These are phyloP conservation scores for Pythium apleroticum DNA, from an alignment of 352 stramenopile species.

Conservation along the genomic window DNA sequence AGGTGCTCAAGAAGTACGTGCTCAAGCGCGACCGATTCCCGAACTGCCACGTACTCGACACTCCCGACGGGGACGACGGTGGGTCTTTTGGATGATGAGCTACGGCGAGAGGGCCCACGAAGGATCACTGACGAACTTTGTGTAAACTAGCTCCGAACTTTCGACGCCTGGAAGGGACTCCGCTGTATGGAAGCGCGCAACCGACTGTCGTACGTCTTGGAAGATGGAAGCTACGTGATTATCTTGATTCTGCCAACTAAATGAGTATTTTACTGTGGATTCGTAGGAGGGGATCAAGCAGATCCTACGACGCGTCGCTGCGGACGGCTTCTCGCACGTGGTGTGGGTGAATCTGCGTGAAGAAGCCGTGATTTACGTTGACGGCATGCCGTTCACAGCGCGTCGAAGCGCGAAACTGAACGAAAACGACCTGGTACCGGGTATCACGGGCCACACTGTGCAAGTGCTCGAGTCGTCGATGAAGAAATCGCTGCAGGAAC, in stretches of 20 bases:
- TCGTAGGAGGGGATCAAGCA: constrained; percentile 65
- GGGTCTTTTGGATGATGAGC: background rate
- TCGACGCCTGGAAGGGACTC: constrained; percentile 58
- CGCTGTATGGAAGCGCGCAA: constrained; percentile 74
- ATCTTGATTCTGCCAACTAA: no score
- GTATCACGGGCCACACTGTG: constrained; percentile 80
- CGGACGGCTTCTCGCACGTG: constrained; percentile 76
- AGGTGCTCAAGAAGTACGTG: constrained; percentile 82
- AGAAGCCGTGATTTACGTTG: constrained; percentile 84
- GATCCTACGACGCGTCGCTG: constrained; percentile 63
- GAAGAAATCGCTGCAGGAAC: constrained; percentile 76
- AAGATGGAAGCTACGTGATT: no score
- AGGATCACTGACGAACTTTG: background rate
- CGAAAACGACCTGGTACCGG: constrained; percentile 80
- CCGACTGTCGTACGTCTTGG: constrained; percentile 61
- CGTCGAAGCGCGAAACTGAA: constrained; percentile 74
- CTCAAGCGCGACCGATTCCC: constrained; percentile 83
- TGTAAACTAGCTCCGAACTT: constrained; percentile 72
- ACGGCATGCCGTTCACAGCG: constrained; percentile 70
- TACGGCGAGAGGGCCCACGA: background rate
- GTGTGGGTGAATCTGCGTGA: constrained; percentile 85
- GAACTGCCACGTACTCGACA: constrained; percentile 73
- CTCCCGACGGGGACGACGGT: constrained; percentile 63
- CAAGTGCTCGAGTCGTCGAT: constrained; percentile 80
- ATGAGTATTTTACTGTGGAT: background rate